Percentiles rank a stretch among this genome's conserved stretches.
Conservation (phyloP, 352 stramenopile species). For the Paralagenidium karlingii region DNA sequence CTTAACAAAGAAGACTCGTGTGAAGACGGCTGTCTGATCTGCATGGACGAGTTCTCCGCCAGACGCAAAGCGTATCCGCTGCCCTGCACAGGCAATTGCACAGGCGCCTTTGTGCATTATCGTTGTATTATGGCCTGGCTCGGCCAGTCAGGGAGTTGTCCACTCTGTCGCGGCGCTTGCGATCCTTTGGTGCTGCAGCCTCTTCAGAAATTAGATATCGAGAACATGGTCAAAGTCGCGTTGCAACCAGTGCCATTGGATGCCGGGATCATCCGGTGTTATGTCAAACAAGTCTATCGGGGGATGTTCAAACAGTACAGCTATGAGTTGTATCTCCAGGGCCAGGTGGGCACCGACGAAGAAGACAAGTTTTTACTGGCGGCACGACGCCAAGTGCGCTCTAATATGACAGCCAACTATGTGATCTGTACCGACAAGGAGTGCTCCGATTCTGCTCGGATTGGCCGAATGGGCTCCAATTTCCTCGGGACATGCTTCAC, state of each 20-base stretch:
- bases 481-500: slow-evolving; percentile 81
- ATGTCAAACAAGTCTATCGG: slow-evolving; percentile 79
- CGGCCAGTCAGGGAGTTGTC: slow-evolving; percentile 70
- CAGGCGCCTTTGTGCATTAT: slow-evolving; percentile 73
- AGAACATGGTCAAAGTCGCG: slow-evolving; percentile 65
- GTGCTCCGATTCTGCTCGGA: slow-evolving; percentile 50
- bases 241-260: slow-evolving; percentile 71
- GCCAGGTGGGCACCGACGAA: slow-evolving; percentile 72
- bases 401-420: slow-evolving; percentile 84
- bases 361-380: slow-evolving; percentile 69
- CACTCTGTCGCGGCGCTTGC: slow-evolving; percentile 64
- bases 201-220: slow-evolving; percentile 68
- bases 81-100: slow-evolving; percentile 65
- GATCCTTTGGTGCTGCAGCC: slow-evolving; percentile 74
- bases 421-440: slow-evolving; percentile 76
- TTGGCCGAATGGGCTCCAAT: slow-evolving; percentile 83
- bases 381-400: slow-evolving; percentile 69
- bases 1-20: neutral
- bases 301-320: slow-evolving; percentile 82
- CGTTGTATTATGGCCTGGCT: slow-evolving; percentile 84
- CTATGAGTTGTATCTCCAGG: slow-evolving; percentile 76
- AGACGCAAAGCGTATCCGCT: slow-evolving; percentile 75
- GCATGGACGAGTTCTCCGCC: slow-evolving; percentile 83
- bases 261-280: slow-evolving; percentile 77
- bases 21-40: slow-evolving; percentile 62